These are phyloP conservation scores for Tetrapisispora nanseiensis DNA, from an alignment of 805 yeast genomes.

Conservation along the genomic window DNA sequence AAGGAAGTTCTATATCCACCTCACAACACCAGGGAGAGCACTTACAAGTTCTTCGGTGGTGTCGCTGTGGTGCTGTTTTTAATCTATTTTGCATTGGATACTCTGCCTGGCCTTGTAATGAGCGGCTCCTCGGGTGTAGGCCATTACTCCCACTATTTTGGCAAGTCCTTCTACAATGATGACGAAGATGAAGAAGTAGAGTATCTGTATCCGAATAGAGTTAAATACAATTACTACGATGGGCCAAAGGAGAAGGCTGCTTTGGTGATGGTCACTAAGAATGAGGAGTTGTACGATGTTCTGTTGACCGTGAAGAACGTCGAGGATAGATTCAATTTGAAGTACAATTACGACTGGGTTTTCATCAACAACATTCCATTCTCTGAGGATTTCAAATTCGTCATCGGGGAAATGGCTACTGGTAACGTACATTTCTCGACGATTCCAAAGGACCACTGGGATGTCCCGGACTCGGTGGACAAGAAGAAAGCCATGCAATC, in stretches of 20 bases:
- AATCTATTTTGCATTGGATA: background rate
- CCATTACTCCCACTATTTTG: conserved; percentile 3
- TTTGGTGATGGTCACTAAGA: background rate
- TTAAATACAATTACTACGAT: conserved; percentile 1
- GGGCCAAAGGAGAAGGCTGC: conserved; percentile 2
- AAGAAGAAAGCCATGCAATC: conserved; percentile 32
- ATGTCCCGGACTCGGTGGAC: conserved; percentile 48
- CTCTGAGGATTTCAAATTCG: conserved; percentile 41
- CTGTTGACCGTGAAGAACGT: conserved; percentile 41
- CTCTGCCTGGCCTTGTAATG: background rate
- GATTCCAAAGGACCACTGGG: conserved; percentile 41
- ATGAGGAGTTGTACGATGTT: conserved; percentile 1
- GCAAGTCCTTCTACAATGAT: background rate
- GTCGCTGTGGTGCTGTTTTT: background rate
- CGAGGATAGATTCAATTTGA: conserved; percentile 54
- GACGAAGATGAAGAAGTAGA: conserved; percentile 1
- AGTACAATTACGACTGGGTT: conserved; percentile 71
- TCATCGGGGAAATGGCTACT: conserved; percentile 33
- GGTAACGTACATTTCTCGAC: conserved; percentile 38
- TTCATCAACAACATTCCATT: conserved; percentile 64
- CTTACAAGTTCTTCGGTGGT: background rate
- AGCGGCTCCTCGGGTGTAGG: background rate
- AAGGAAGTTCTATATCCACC: background rate
- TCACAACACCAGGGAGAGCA: background rate
- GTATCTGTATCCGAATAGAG: conserved; percentile 1